Evolutionary conservation across 2,329 filamentous ascomycete genomes (phyloP).

Genomic region (Pestalotiopsis sp.): DNA sequence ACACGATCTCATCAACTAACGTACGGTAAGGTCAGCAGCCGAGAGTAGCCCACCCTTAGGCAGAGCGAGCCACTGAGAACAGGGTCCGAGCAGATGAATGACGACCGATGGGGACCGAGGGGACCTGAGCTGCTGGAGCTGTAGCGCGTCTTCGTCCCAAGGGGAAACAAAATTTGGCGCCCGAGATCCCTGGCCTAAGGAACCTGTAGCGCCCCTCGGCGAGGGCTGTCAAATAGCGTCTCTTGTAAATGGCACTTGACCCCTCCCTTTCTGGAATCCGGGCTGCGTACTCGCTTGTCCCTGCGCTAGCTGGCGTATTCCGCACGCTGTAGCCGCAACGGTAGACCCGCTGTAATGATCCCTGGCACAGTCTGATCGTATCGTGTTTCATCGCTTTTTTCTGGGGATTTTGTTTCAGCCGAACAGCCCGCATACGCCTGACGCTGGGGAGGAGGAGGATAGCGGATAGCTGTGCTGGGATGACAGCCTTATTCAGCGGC

Average conservation of each 20-base stretch:
- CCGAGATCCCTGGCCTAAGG: neutral
- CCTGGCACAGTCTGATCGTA: neutral
- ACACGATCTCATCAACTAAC: neutral
- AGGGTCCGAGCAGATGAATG: neutral
- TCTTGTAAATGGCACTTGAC: neutral
- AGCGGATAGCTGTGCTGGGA: neutral
- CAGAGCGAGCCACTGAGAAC: neutral
- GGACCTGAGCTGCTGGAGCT: neutral
- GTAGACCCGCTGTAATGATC: neutral
- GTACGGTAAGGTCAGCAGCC: neutral
- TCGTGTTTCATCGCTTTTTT: neutral
- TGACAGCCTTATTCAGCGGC: neutral
- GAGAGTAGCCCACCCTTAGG: neutral
- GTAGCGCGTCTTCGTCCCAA: neutral
- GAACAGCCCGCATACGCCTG: neutral
- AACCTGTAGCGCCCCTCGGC: neutral
- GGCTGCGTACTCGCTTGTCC: neutral
- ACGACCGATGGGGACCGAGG: neutral
- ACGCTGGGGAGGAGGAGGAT: too few relatives aligned
- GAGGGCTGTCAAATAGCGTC: neutral
- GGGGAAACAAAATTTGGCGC: neutral
- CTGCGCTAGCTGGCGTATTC: conserved; percentile 1
- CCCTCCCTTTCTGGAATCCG: neutral
- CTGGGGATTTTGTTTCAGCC: neutral
- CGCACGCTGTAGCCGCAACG: neutral